Evolutionary conservation across 345 rosid species (phyloP).

Genomic region (Rubroshorea leprosula): DNA sequence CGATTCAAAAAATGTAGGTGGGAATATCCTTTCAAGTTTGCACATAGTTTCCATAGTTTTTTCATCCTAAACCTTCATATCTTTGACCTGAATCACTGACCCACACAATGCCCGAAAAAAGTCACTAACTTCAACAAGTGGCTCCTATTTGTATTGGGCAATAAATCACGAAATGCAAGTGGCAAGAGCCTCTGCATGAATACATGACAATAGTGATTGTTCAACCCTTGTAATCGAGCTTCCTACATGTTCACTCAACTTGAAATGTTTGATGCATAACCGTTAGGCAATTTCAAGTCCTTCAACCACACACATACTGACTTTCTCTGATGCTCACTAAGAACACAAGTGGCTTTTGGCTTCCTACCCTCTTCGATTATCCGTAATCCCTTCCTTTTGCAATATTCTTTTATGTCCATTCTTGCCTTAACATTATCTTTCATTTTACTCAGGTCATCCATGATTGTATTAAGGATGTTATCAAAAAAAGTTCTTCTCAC

Average conservation of each 20-base stretch:
- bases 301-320: background rate
- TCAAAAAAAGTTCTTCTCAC: background rate
- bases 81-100: background rate
- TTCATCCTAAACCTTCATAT: background rate
- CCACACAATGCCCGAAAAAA: background rate
- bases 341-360: background rate
- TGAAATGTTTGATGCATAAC: conserved; percentile 5
- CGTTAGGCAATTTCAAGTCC: background rate
- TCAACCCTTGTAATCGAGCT: background rate
- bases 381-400: background rate
- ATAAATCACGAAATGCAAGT: background rate
- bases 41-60: conserved; percentile 8
- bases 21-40: conserved; percentile 16
- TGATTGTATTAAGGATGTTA: no score
- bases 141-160: background rate
- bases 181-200: conserved; percentile 6
- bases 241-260: background rate
- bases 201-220: conserved; percentile 11
- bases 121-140: background rate
- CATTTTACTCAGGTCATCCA: background rate
- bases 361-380: background rate
- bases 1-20: background rate
- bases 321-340: background rate
- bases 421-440: background rate
- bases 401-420: background rate